These are phyloP conservation scores for Erythrobasidium hasegawianum DNA, from an alignment of 1,284 basidiomycete species.

Conservation along the genomic window DNA sequence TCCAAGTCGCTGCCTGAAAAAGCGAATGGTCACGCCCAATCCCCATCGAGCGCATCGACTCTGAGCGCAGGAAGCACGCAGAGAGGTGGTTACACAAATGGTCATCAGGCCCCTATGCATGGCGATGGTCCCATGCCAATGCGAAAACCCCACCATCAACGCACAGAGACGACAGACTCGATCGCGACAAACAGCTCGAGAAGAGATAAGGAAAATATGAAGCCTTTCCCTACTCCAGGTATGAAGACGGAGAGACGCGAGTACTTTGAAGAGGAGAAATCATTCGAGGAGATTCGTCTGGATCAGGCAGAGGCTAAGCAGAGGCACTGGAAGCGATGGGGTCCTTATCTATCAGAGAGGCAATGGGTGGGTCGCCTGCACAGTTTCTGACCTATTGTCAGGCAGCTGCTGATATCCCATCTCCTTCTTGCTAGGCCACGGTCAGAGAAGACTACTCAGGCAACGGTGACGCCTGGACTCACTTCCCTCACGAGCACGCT, in stretches of 20 bases:
- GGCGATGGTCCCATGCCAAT: slow-evolving; percentile 15
- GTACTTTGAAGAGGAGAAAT: slow-evolving; percentile 44
- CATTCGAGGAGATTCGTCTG: slow-evolving; percentile 53
- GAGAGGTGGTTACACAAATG: slow-evolving; percentile 7
- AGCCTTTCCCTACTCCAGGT: slow-evolving; percentile 46
- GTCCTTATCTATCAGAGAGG: slow-evolving; percentile 91
- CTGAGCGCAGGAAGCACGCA: background rate
- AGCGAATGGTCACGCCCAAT: background rate
- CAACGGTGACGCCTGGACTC: slow-evolving; percentile 94
- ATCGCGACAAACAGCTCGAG: slow-evolving; percentile 11
- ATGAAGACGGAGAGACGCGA: slow-evolving; percentile 40
- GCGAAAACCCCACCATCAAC: slow-evolving; percentile 23
- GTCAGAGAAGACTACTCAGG: slow-evolving; percentile 96
- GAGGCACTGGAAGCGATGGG: slow-evolving; percentile 96
- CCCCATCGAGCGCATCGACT: slow-evolving; percentile 4
- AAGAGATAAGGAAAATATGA: slow-evolving; percentile 28
- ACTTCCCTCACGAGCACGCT: slow-evolving; percentile 93
- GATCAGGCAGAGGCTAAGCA: slow-evolving; percentile 61
- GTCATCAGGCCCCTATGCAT: background rate
- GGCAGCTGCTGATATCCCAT: no score
- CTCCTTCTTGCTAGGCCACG: slow-evolving; percentile 63
- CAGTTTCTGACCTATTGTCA: no score
- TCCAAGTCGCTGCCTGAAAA: background rate
- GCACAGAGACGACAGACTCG: slow-evolving; percentile 17
- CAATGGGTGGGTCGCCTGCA: slow-evolving; percentile 73